Percentiles rank a stretch among this genome's conserved stretches.
These are phyloP conservation scores for Kuraishia cidri DNA, from an alignment of 805 yeast genomes.

Conservation along the genomic window DNA sequence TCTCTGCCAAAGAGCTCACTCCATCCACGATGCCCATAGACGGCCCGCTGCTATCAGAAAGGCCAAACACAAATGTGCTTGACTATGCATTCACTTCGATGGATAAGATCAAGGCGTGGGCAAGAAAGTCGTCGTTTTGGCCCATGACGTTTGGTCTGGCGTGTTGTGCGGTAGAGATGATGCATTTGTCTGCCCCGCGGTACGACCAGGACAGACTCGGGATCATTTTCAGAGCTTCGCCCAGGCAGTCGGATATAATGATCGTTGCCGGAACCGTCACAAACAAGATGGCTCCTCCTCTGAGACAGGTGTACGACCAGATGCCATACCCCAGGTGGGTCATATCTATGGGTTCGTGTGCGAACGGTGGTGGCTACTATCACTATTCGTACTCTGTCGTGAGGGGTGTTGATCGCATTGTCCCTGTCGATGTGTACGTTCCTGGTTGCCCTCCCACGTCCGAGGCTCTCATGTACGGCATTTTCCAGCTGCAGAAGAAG, in stretches of 20 bases:
- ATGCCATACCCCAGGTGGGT: constrained; percentile 96
- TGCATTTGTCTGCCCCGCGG: constrained; percentile 87
- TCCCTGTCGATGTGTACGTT: constrained; percentile 85
- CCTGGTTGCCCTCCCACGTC: constrained; percentile 93
- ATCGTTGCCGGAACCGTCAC: constrained; percentile 90
- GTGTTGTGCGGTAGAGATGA: constrained; percentile 93
- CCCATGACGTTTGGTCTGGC: constrained; percentile 90
- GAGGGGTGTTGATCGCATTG: constrained; percentile 81
- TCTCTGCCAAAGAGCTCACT: constrained; percentile 11
- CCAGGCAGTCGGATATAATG: constrained; percentile 88
- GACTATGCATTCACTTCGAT: constrained; percentile 79
- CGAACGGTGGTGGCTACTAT: constrained; percentile 90
- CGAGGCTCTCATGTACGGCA: constrained; percentile 87
- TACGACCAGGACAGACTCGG: constrained; percentile 91
- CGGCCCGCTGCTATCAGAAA: constrained; percentile 61
- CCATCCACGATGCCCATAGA: constrained; percentile 53
- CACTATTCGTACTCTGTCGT: constrained; percentile 86
- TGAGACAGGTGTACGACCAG: constrained; percentile 88
- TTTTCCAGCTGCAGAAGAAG: constrained; percentile 82
- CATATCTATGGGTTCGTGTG: constrained; percentile 90
- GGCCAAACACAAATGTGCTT: constrained; percentile 47
- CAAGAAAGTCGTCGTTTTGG: constrained; percentile 87
- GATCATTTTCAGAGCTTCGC: constrained; percentile 88
- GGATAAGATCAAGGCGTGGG: constrained; percentile 84
- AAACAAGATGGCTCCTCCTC: constrained; percentile 89